Evolutionary conservation across 148 eudicot genomes (phyloP).

Genomic region (Amaranthus palmeri): DNA sequence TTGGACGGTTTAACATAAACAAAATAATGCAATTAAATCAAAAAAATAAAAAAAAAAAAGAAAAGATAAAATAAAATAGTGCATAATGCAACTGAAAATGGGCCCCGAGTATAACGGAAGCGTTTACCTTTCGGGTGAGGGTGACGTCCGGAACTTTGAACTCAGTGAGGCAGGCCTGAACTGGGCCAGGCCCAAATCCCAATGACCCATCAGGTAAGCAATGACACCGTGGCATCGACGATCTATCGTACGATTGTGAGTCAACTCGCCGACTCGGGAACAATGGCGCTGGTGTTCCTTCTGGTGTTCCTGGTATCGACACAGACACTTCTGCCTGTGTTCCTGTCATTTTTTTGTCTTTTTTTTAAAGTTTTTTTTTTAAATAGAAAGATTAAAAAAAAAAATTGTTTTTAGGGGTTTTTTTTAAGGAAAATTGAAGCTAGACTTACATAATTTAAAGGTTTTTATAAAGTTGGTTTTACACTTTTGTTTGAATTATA

Average conservation of each 20-base stretch:
- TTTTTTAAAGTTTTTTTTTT: background rate
- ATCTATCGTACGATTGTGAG: slow-evolving; percentile 70
- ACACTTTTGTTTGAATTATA: slow-evolving; percentile 22
- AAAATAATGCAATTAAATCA: background rate
- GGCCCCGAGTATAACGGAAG: background rate
- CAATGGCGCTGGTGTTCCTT: slow-evolving; percentile 69
- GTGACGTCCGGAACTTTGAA: slow-evolving; percentile 65
- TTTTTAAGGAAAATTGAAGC: slow-evolving; percentile 17
- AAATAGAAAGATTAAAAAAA: background rate
- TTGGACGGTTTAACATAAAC: too few relatives aligned
- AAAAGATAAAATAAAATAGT: background rate
- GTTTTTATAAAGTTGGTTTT: slow-evolving; percentile 38
- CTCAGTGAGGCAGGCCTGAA: slow-evolving; percentile 61
- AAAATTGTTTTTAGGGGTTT: background rate
- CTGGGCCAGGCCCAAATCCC: slow-evolving; percentile 41
- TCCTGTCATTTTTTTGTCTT: slow-evolving; percentile 21
- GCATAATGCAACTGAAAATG: background rate
- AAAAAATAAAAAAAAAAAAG: background rate
- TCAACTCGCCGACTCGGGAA: slow-evolving; percentile 53
- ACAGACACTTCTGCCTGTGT: slow-evolving; percentile 39
- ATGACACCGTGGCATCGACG: slow-evolving; percentile 79
- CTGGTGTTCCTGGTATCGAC: slow-evolving; percentile 39
- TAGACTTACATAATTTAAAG: slow-evolving; percentile 36
- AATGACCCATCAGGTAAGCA: slow-evolving; percentile 58
- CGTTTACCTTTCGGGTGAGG: slow-evolving; percentile 87